phyloP scores from a whole-genome alignment of 2,329 filamentous ascomycete genomes.

The Byssoonygena ceratinophila region DNA sequence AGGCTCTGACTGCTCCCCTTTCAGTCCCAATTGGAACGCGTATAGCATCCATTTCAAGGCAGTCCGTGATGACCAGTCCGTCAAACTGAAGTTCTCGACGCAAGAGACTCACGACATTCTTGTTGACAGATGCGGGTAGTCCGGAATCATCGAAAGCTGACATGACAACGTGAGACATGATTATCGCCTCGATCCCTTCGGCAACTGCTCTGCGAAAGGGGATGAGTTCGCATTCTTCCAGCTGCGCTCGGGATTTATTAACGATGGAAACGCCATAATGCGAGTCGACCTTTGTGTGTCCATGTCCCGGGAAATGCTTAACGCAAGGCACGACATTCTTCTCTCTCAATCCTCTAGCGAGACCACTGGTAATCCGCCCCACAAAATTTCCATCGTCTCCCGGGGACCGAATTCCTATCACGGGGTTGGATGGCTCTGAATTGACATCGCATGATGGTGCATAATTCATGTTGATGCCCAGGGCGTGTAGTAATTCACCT shows the following conservation, averaged over 20 bases:
- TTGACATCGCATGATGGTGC: constrained; percentile 38
- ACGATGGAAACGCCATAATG: constrained; percentile 36
- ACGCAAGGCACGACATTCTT: constrained; percentile 34
- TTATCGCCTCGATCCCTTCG: constrained; percentile 36
- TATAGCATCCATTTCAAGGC: constrained; percentile 39
- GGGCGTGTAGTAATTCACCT: constrained; percentile 30
- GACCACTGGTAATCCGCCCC: constrained; percentile 33
- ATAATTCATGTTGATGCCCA: constrained; percentile 41
- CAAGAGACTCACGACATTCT: constrained; percentile 30
- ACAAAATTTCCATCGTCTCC: constrained; percentile 36
- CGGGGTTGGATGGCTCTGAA: constrained; percentile 36
- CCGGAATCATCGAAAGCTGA: constrained; percentile 26
- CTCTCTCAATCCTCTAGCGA: constrained; percentile 31
- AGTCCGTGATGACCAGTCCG: constrained; percentile 38
- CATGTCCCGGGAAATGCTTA: constrained; percentile 40
- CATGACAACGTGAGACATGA: constrained; percentile 39
- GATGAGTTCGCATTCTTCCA: constrained; percentile 35
- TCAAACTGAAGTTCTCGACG: constrained; percentile 37
- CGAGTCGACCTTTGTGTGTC: constrained; percentile 37
- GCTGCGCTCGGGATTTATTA: constrained; percentile 27
- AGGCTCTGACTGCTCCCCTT: constrained; percentile 32
- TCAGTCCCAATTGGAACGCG: constrained; percentile 34
- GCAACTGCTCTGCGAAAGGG: constrained; percentile 36
- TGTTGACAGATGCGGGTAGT: constrained; percentile 35
- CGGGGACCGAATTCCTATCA: constrained; percentile 36